Conservation (phyloP, 768 basidiomycete genomes). For the Tulasnella sp. region DNA sequence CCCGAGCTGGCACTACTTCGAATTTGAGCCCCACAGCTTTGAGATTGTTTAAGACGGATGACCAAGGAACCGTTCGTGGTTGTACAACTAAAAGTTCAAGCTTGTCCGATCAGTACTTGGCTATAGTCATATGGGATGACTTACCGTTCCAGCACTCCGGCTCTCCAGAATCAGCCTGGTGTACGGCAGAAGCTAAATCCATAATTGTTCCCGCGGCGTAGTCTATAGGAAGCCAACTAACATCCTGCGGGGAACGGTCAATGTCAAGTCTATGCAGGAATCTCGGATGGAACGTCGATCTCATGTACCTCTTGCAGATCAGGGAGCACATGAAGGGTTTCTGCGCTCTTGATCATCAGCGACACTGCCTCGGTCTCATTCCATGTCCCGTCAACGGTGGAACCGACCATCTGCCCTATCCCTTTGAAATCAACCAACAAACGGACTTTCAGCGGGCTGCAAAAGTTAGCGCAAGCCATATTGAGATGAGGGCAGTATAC, state of each 20-base stretch:
- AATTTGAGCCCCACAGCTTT: constrained; percentile 26
- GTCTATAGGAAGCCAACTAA: constrained; percentile 31
- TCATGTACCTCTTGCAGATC: constrained; percentile 5
- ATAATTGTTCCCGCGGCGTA: constrained; percentile 27
- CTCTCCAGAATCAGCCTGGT: no score
- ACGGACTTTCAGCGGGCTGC: not conserved
- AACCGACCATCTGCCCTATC: constrained; percentile 32
- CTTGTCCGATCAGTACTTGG: no score
- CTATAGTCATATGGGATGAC: not conserved
- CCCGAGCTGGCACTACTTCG: constrained; percentile 23
- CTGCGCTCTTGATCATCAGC: constrained; percentile 25
- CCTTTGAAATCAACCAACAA: not conserved
- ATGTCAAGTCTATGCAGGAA: no score
- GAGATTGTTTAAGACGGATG: constrained; percentile 22
- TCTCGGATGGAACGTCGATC: no score
- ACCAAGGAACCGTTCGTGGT: constrained; percentile 22
- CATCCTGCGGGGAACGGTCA: constrained; percentile 7
- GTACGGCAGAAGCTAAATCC: constrained; percentile 23
- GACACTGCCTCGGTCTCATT: constrained; percentile 31
- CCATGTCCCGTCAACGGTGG: constrained; percentile 27
- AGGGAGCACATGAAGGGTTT: not conserved
- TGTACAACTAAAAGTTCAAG: constrained; percentile 21
- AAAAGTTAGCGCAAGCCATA: no score
- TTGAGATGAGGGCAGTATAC: constrained; percentile 15
- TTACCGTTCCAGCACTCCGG: no score